Evolutionary conservation across 495 filamentous ascomycete genomes (phyloP).

Genomic region (Patellaria atrata): DNA sequence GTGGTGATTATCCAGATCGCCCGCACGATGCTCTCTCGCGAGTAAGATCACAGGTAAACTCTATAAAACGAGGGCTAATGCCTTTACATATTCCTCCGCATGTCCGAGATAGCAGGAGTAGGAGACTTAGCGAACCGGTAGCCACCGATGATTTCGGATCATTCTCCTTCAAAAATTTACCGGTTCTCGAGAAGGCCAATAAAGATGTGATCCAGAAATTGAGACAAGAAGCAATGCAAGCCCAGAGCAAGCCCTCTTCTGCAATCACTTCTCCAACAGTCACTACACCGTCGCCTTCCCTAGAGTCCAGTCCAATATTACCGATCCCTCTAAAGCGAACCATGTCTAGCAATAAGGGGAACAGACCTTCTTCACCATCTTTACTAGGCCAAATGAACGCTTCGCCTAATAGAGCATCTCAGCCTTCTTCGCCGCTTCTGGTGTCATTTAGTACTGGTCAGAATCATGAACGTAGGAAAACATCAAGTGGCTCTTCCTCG

Average conservation of each 20-base stretch:
- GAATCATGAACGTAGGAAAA: constrained; percentile 55
- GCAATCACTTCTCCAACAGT: constrained; percentile 29
- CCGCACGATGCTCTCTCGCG: constrained; percentile 91
- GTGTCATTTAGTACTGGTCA: constrained; percentile 84
- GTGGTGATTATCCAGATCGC: constrained; percentile 61
- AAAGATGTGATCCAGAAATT: constrained; percentile 97
- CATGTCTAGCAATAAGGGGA: constrained; percentile 60
- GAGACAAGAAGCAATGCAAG: constrained; percentile 55
- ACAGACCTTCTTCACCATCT: constrained; percentile 74
- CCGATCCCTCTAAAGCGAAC: constrained; percentile 70
- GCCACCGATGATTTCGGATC: constrained; percentile 84
- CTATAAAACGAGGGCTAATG: constrained; percentile 77
- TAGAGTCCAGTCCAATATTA: constrained; percentile 77
- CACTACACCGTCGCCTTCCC: constrained; percentile 42
- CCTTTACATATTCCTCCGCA: constrained; percentile 92
- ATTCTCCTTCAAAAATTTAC: constrained; percentile 94
- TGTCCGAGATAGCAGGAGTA: constrained; percentile 74
- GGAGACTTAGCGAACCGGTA: constrained; percentile 82
- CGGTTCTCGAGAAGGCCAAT: constrained; percentile 93
- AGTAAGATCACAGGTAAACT: constrained; percentile 53
- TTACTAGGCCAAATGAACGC: constrained; percentile 61
- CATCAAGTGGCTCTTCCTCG: constrained; percentile 76
- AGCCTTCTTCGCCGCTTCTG: constrained; percentile 86
- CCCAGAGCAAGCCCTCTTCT: constrained; percentile 24
- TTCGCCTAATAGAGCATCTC: constrained; percentile 74